These are phyloP conservation scores for Taxillus chinensis DNA, from an alignment of 164 flowering plant species.

Conservation along the genomic window DNA sequence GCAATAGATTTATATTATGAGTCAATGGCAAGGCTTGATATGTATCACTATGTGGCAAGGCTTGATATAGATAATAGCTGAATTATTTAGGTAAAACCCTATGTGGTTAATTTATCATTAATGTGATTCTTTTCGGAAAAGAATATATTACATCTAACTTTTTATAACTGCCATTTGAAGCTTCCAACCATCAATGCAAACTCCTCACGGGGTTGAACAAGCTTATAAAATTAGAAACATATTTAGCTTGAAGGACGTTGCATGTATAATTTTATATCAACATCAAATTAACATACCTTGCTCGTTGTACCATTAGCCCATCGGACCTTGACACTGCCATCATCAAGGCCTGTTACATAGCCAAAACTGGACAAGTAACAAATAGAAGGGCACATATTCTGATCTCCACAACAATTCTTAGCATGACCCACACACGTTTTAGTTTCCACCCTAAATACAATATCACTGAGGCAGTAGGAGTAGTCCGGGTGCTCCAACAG, in stretches of 20 bases:
- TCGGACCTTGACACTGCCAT: constrained; percentile 60
- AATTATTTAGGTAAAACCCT: too few relatives aligned
- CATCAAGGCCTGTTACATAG: constrained; percentile 43
- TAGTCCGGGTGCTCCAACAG: constrained; percentile 79
- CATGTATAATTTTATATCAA: neutral
- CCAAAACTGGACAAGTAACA: constrained; percentile 51
- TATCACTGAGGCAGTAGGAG: constrained; percentile 57
- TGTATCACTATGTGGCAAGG: too few relatives aligned
- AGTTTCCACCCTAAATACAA: constrained; percentile 38
- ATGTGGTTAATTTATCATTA: too few relatives aligned
- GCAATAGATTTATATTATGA: too few relatives aligned
- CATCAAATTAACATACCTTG: constrained; percentile 35
- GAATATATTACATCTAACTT: too few relatives aligned
- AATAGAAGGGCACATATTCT: constrained; percentile 5
- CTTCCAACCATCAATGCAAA: neutral
- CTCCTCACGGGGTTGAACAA: neutral
- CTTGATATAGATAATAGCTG: too few relatives aligned
- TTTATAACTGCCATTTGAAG: neutral
- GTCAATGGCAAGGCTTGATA: too few relatives aligned
- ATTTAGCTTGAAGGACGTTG: neutral
- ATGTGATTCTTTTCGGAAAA: too few relatives aligned
- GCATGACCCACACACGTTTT: constrained; percentile 11
- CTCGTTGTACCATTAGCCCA: constrained; percentile 73
- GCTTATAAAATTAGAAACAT: neutral
- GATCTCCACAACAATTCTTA: constrained; percentile 10